These are phyloP conservation scores for Pleurotus tuoliensis DNA, from an alignment of 768 basidiomycete species.

Conservation along the genomic window DNA sequence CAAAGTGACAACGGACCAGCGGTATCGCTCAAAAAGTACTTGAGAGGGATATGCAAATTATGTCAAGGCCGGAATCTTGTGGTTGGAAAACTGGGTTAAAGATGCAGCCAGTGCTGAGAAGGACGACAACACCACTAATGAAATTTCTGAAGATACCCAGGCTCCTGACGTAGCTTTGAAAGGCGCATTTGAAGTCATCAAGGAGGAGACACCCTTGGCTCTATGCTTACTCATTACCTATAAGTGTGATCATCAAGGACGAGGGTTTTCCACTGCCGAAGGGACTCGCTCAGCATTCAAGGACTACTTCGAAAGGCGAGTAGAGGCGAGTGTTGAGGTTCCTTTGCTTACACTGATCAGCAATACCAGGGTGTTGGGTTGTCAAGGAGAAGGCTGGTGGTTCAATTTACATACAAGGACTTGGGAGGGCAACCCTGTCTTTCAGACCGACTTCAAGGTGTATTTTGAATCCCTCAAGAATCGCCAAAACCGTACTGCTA, in stretches of 20 bases:
- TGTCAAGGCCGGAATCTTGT: constrained; percentile 15
- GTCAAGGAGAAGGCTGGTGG: constrained; percentile 16
- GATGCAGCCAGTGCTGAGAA: too few relatives aligned
- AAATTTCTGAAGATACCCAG: background rate
- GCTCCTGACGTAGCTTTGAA: background rate
- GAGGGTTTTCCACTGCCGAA: constrained; percentile 14
- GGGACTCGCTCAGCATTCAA: constrained; percentile 15
- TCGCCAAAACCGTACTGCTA: constrained; percentile 8
- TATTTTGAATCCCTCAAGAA: constrained; percentile 10
- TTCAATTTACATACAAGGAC: constrained; percentile 10
- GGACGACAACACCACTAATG: too few relatives aligned
- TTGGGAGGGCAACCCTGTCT: constrained; percentile 18
- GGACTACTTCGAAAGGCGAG: constrained; percentile 14
- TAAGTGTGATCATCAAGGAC: constrained; percentile 15
- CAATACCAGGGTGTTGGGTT: constrained; percentile 11
- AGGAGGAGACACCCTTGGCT: constrained; percentile 10
- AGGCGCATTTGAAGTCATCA: constrained; percentile 14
- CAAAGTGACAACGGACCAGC: constrained; percentile 14
- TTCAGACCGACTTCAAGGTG: constrained; percentile 10
- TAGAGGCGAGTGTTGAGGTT: background rate
- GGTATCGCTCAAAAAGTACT: constrained; percentile 15
- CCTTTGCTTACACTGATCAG: too few relatives aligned
- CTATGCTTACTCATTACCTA: constrained; percentile 15
- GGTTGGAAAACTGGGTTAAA: constrained; percentile 7
- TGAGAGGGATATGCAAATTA: constrained; percentile 16